Evolutionary conservation across 208 protist species (phyloP), one percentile per base, ranked within the genome.

Genomic region (Ichthyophonus hoferi): DNA sequence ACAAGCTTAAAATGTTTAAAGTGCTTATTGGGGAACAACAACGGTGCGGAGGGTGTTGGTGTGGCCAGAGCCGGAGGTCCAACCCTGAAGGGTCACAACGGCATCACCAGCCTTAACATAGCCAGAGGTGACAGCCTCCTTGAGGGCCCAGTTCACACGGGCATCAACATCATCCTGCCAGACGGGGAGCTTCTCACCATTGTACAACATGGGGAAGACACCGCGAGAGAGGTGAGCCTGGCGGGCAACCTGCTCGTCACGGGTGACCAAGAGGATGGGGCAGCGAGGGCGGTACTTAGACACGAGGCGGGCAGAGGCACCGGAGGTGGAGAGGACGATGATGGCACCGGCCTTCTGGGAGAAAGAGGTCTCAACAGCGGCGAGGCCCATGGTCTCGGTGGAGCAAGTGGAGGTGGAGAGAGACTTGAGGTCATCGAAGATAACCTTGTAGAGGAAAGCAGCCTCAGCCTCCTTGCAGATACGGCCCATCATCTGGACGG

Each of bases 271-370:
- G 58, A 99, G 90, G 42, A 98, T 96, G 42, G 97, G 97, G 90
- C 95, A 97, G 82, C 93, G 91, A 38, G 98, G 97, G 41, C 97
- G 95, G 91, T 98, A 99, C 94, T 98, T 98, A 83, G 97, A 94
- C 33, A 99, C 93, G 2, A 98, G 94, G 41, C 97, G 93, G 1
- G 97, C 96, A 50, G 97, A 97, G 3, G 91, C 40, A 77, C 90
- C 78, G 92, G 42, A 81, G 3, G 76, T 86, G 40, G 95, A 97
- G 43, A 98, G 93, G 39, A 96, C 94, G 38, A 99, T 90, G 83
- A 99, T 95, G 1, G 94, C 93, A 84, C 93, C 95, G 17, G 95
- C 96, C 39, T 96, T 90, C 34, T 96, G 93, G 88, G 98, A 96
- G 88, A 96, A 97, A 3, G 97, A 95, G 24, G 97, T 96, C 84